Base-by-base conservation (phyloP, 2,329 filamentous ascomycete species). In the Bipolaris sorokiniana region DNA sequence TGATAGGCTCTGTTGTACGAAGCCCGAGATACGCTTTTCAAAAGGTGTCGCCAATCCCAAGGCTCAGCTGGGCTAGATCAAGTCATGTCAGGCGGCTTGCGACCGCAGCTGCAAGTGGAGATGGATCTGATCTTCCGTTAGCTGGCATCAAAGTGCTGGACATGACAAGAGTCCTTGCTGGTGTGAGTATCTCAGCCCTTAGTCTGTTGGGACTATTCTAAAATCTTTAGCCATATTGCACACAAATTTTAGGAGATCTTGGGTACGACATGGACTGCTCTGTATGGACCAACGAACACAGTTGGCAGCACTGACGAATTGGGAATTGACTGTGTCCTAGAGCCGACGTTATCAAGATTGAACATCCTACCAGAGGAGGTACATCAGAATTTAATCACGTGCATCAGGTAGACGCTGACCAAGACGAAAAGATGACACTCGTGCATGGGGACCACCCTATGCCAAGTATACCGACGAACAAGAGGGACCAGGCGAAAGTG, bases 391-490 rank as follows among this genome's bases (percentile, higher is more conserved):
- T 3, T 10, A 9, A 26, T 1, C n/a, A 15, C 23, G 5, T 7
- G 16, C 18, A 28, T 5, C 11, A 20, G 2, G 33, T 18, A n/a
- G 9, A 26, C 18, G 37, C n/a, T 16, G 40, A 40, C 40, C 54
- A 49, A 9, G 48, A 28, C 9, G 7, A n/a, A 13, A 91, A 36
- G 95, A 99, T 74, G 95, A 99, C 74, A 99, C 95, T 9, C 83
- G 95, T 69, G 93, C 93, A 48, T 99, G 95, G 95, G 95, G 95
- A 0, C 95, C 95, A 22, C 95, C 95, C 1, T 99, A 95, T 75
- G 95, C 95, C 7, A 81, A 86, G 49, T 96, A 96, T 74, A 85
- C 83, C 60, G 75, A 86, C 31, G 84, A 66, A 75, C 82, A 68
- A 36, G 74, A 79, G 41, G 90, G 91, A 0, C 89, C 91, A 0